Conservation (phyloP, 768 basidiomycete species). For the Filobasidium wieringae region DNA sequence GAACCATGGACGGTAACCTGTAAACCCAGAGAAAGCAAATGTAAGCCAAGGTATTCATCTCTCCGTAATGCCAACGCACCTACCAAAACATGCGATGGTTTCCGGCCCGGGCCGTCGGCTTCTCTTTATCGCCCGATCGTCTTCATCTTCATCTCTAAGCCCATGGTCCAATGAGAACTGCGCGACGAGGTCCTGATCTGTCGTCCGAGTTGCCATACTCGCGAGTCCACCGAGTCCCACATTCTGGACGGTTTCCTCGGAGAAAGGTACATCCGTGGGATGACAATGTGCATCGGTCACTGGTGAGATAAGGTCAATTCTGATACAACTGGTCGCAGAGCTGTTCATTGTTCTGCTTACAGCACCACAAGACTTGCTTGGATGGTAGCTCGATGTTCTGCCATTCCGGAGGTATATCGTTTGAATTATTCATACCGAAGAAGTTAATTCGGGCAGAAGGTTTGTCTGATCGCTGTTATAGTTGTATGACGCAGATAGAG, state of each 20-base stretch:
- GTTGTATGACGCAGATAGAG: too few species aligned
- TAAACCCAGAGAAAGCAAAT: not conserved
- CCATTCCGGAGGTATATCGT: constrained; percentile 14
- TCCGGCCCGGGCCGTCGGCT: not conserved
- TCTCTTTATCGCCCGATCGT: not conserved
- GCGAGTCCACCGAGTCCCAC: constrained; percentile 57
- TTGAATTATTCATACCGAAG: not conserved
- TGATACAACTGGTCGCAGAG: too few species aligned
- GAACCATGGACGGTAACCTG: constrained; percentile 94
- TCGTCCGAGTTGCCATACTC: constrained; percentile 52
- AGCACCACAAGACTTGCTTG: not conserved
- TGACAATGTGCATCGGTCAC: constrained; percentile 85
- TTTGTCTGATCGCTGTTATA: too few species aligned
- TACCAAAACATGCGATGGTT: constrained; percentile 79
- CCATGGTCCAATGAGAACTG: constrained; percentile 49
- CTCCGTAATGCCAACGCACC: constrained; percentile 28
- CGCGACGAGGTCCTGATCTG: constrained; percentile 62
- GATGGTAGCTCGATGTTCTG: constrained; percentile 8
- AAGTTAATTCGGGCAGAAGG: too few species aligned
- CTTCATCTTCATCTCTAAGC: constrained; percentile 43
- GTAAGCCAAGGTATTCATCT: not conserved
- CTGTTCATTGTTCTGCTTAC: not conserved
- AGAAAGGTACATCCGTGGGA: constrained; percentile 62
- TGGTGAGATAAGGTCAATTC: too few species aligned
- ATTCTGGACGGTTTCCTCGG: constrained; percentile 45